Conservation (phyloP, 177 flowering plant species). For the Vitis hybrid region DNA sequence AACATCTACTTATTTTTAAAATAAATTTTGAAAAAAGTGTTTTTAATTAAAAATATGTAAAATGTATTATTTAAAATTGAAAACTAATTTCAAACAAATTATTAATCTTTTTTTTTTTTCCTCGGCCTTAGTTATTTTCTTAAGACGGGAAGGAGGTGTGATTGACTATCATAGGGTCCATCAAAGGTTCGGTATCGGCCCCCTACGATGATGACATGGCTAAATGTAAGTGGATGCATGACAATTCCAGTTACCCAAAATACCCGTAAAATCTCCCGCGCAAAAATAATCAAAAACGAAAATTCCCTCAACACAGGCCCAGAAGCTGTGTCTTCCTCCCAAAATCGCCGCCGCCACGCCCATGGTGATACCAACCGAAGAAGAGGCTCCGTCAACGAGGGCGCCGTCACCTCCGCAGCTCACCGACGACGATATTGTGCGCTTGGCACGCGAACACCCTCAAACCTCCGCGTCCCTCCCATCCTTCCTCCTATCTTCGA, state of each 20-base stretch:
- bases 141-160: no score
- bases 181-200: no score
- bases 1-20: no score
- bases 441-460: conserved; percentile 36
- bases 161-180: no score
- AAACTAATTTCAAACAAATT: no score
- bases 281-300: conserved; percentile 13
- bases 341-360: conserved; percentile 16
- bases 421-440: conserved; percentile 50
- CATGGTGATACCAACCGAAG: conserved; percentile 16
- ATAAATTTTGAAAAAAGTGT: no score
- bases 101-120: no score
- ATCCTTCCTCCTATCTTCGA: conserved; percentile 37
- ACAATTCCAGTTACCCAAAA: neutral
- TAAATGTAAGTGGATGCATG: no score
- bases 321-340: conserved; percentile 5
- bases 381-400: conserved; percentile 8
- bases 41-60: no score
- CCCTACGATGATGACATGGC: no score
- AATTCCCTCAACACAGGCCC: conserved; percentile 1
- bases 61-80: no score
- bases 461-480: conserved; percentile 29
- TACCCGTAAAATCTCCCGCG: neutral
- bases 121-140: no score
- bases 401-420: conserved; percentile 19